Percentiles rank a stretch among this genome's conserved stretches.
phyloP scores from a whole-genome alignment of 371 early-diverging fungal genomes.

The Conidiobolus incongruus region DNA sequence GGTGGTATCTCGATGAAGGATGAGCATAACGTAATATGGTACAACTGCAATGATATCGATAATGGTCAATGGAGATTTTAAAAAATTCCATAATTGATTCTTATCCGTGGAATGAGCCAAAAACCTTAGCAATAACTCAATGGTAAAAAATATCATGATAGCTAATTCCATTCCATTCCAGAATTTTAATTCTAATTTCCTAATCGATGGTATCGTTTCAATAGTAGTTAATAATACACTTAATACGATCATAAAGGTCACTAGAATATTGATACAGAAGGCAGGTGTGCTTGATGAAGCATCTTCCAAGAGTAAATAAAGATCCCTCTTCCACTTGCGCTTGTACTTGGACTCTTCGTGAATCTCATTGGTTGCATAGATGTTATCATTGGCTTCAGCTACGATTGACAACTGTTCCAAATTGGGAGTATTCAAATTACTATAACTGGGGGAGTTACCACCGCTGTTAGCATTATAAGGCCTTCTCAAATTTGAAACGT shows the following conservation, averaged over 20 bases:
- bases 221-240: slow-evolving; percentile 56
- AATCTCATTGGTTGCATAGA: too few species aligned
- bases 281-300: slow-evolving; percentile 45
- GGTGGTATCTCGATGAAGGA: slow-evolving; percentile 42
- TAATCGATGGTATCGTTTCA: slow-evolving; percentile 64
- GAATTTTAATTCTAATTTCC: slow-evolving; percentile 18
- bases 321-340: slow-evolving; percentile 23
- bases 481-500: too few species aligned
- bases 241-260: slow-evolving; percentile 45
- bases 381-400: too few species aligned
- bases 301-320: slow-evolving; percentile 41
- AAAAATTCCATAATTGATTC: slow-evolving; percentile 21
- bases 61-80: slow-evolving; percentile 37
- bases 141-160: slow-evolving; percentile 54
- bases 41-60: slow-evolving; percentile 61
- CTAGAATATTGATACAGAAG: slow-evolving; percentile 46
- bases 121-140: slow-evolving; percentile 45
- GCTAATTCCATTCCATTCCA: slow-evolving; percentile 52
- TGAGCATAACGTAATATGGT: slow-evolving; percentile 57
- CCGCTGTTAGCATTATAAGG: too few species aligned
- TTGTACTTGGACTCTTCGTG: too few species aligned
- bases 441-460: too few species aligned
- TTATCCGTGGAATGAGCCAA: slow-evolving; percentile 41
- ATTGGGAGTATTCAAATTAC: too few species aligned
- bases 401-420: too few species aligned